Conservation (phyloP, 2,329 filamentous ascomycete genomes). For the Scedosporium minutisporum region DNA sequence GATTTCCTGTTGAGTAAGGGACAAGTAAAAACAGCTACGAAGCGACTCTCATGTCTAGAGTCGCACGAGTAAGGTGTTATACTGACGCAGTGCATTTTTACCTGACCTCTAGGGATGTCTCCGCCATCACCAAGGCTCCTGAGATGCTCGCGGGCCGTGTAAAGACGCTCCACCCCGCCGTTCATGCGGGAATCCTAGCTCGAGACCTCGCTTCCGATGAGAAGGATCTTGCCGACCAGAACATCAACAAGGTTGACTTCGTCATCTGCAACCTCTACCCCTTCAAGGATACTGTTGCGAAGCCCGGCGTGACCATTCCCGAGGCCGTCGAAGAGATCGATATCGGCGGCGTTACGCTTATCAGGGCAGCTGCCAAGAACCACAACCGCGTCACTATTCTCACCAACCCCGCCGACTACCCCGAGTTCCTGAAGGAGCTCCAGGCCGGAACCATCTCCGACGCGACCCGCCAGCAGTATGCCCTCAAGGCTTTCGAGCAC, state of each 20-base stretch:
- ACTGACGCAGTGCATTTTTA: neutral
- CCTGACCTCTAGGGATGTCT: slow-evolving; percentile 63
- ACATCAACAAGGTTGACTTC: slow-evolving; percentile 90
- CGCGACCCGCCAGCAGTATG: slow-evolving; percentile 76
- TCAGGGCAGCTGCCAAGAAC: slow-evolving; percentile 96
- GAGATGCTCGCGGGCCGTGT: slow-evolving; percentile 82
- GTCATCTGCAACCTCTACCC: slow-evolving; percentile 98
- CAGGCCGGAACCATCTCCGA: slow-evolving; percentile 80
- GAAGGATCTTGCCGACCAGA: slow-evolving; percentile 90
- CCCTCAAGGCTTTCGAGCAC: slow-evolving; percentile 96
- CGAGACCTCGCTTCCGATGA: slow-evolving; percentile 91
- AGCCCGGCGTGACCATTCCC: slow-evolving; percentile 91
- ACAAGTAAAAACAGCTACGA: neutral
- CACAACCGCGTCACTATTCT: slow-evolving; percentile 92
- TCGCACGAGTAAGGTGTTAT: neutral
- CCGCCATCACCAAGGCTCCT: slow-evolving; percentile 89
- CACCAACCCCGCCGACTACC: slow-evolving; percentile 87
- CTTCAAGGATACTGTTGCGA: slow-evolving; percentile 96
- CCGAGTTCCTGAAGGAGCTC: slow-evolving; percentile 85
- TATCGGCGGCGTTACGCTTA: slow-evolving; percentile 92
- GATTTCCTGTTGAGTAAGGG: slow-evolving; percentile 84
- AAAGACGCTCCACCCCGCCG: slow-evolving; percentile 95
- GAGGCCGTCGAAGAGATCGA: slow-evolving; percentile 99
- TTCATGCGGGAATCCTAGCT: slow-evolving; percentile 83
- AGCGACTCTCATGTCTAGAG: neutral